Percentiles rank a stretch among this genome's conserved stretches.
Evolutionary conservation across 2,329 filamentous ascomycete genomes (phyloP).

Genomic region (Acrodontium crateriforme): DNA sequence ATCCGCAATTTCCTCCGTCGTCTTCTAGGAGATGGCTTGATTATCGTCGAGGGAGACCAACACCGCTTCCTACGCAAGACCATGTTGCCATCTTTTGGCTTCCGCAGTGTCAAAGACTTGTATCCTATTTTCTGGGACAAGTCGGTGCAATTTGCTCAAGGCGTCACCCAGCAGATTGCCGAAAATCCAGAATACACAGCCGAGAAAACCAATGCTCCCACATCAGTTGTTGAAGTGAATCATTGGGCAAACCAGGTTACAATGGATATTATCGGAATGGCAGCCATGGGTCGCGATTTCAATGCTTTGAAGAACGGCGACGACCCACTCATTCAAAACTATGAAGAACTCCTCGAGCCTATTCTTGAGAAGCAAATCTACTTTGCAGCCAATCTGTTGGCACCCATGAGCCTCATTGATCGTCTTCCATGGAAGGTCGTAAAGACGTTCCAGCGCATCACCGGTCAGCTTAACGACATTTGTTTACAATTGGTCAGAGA

Average conservation of each 20-base stretch:
- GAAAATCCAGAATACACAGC: slow-evolving; percentile 17
- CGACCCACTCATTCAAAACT: slow-evolving; percentile 29
- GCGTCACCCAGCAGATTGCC: slow-evolving; percentile 42
- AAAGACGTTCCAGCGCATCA: slow-evolving; percentile 12
- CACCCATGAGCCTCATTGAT: slow-evolving; percentile 25
- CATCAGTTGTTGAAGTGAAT: slow-evolving; percentile 28
- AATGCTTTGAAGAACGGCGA: slow-evolving; percentile 27
- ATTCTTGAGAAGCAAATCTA: slow-evolving; percentile 33
- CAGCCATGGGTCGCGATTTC: slow-evolving; percentile 32
- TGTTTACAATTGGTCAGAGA: slow-evolving; percentile 35
- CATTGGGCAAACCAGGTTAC: slow-evolving; percentile 32
- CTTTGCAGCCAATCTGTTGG: slow-evolving; percentile 26
- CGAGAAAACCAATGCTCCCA: slow-evolving; percentile 7
- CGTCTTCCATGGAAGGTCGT: slow-evolving; percentile 36
- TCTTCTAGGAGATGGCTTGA: slow-evolving; percentile 38
- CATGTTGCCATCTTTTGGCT: slow-evolving; percentile 72
- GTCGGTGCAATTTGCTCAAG: slow-evolving; percentile 49
- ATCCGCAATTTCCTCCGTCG: slow-evolving; percentile 31
- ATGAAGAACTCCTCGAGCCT: slow-evolving; percentile 33
- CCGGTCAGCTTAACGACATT: slow-evolving; percentile 26
- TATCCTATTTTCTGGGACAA: slow-evolving; percentile 79
- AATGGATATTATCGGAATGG: slow-evolving; percentile 34
- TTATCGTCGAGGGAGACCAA: slow-evolving; percentile 36
- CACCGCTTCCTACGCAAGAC: slow-evolving; percentile 51
- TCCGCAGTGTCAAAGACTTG: slow-evolving; percentile 69